These are phyloP conservation scores for Paecilomyces dactylethromorphus DNA, from an alignment of 2,329 filamentous ascomycete genomes.

Conservation along the genomic window DNA sequence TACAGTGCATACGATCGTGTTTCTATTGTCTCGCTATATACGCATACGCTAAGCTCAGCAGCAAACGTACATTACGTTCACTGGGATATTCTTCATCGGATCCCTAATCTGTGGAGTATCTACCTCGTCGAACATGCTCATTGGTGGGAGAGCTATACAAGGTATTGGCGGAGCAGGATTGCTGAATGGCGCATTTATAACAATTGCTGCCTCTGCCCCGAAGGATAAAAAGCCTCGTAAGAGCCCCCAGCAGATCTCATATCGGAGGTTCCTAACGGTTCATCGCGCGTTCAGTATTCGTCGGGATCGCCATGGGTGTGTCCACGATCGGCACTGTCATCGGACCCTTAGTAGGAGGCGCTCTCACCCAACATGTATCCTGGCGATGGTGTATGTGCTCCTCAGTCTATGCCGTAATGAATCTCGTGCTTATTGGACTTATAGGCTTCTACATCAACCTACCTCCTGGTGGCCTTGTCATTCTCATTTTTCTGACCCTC, in stretches of 20 bases:
- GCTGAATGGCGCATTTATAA: conserved; percentile 13
- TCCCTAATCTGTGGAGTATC: conserved; percentile 17
- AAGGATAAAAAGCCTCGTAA: conserved; percentile 10
- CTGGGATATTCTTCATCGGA: conserved; percentile 17
- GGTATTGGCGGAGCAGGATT: conserved; percentile 14
- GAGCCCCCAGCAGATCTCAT: neutral
- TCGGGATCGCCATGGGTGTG: conserved; percentile 11
- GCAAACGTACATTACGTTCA: conserved; percentile 15
- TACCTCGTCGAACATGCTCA: conserved; percentile 14
- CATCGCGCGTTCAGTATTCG: neutral
- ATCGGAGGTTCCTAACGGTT: neutral
- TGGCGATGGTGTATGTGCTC: conserved; percentile 30
- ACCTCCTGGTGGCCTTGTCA: conserved; percentile 26
- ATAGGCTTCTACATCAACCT: conserved; percentile 35
- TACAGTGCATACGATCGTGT: neutral
- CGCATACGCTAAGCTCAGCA: conserved; percentile 12
- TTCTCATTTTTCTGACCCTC: conserved; percentile 23
- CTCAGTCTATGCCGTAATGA: neutral
- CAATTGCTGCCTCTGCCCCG: conserved; percentile 8
- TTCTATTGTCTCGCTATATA: neutral
- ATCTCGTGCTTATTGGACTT: neutral
- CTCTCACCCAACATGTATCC: conserved; percentile 28
- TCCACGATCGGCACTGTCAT: conserved; percentile 7
- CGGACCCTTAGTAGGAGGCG: conserved; percentile 38
- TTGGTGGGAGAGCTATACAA: conserved; percentile 14